phyloP scores from a whole-genome alignment of 2,329 filamentous ascomycete species.

The Verticillium isaacii region DNA sequence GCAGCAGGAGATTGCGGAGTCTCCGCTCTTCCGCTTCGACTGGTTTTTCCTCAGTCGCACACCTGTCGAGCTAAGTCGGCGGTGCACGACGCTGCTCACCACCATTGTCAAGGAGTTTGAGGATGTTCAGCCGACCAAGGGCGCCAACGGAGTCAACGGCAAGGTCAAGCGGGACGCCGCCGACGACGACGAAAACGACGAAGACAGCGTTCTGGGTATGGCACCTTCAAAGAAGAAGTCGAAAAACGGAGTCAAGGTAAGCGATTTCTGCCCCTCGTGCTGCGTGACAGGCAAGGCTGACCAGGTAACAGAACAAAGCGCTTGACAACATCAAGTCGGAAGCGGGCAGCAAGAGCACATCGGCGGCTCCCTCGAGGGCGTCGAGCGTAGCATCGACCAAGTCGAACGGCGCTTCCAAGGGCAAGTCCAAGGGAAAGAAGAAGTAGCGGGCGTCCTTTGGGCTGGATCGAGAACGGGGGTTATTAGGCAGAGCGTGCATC shows the following conservation, averaged over 20 bases:
- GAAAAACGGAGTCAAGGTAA: conserved; percentile 83
- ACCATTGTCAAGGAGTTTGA: conserved; percentile 96
- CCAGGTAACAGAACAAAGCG: conserved; percentile 71
- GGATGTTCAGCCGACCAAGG: conserved; percentile 48
- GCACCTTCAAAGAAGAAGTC: conserved; percentile 92
- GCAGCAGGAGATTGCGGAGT: conserved; percentile 94
- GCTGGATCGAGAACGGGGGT: background rate
- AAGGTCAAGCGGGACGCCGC: conserved; percentile 68
- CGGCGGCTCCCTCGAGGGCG: conserved; percentile 74
- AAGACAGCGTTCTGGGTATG: conserved; percentile 73
- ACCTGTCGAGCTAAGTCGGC: conserved; percentile 83
- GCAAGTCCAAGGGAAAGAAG: conserved; percentile 47
- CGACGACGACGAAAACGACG: conserved; percentile 80
- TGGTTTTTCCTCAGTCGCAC: conserved; percentile 99
- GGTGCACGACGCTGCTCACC: conserved; percentile 90
- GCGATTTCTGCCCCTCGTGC: conserved; percentile 17
- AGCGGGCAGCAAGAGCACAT: conserved; percentile 67
- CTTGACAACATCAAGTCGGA: conserved; percentile 79
- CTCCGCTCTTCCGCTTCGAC: conserved; percentile 92
- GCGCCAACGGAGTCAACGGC: conserved; percentile 58
- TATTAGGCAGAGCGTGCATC: background rate
- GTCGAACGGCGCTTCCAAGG: conserved; percentile 38
- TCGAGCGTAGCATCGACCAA: conserved; percentile 80
- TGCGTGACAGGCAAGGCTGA: conserved; percentile 6
- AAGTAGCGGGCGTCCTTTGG: conserved; percentile 29